A percentile compares a stretch with the other conserved stretches of the same genome.
phyloP scores from a whole-genome alignment of 129 eudicot genomes.

The Gnaphalium uliginosum region DNA sequence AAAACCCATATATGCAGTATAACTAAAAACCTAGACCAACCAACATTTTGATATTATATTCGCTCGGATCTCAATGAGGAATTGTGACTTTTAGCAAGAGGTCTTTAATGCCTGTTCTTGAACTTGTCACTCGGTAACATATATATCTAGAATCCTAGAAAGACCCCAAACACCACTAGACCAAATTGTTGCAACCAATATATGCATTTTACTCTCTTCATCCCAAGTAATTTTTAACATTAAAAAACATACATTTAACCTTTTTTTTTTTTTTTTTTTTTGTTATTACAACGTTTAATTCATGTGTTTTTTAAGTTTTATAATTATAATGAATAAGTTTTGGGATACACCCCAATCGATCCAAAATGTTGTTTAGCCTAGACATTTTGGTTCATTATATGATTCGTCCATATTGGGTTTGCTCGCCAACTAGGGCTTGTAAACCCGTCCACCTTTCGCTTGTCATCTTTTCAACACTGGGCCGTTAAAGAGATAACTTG shows the following conservation, averaged over 20 bases:
- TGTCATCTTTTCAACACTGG: background rate
- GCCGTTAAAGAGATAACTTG: background rate
- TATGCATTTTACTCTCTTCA: background rate
- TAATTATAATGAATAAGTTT: too few species aligned
- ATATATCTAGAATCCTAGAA: constrained; percentile 1
- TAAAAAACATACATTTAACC: too few species aligned
- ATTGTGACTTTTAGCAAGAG: constrained; percentile 13
- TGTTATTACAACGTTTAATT: too few species aligned
- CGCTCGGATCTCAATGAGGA: constrained; percentile 20
- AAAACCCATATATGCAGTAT: too few species aligned
- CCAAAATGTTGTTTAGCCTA: background rate
- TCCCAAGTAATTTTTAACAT: too few species aligned
- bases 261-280: too few species aligned
- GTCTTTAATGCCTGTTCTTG: constrained; percentile 12
- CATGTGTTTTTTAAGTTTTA: too few species aligned
- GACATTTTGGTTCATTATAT: background rate
- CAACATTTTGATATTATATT: constrained; percentile 16
- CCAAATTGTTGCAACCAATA: background rate
- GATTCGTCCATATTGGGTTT: too few species aligned
- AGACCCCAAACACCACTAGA: background rate
- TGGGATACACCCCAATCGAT: too few species aligned
- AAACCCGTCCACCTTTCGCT: background rate
- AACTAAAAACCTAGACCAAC: background rate
- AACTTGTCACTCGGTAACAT: constrained; percentile 5
- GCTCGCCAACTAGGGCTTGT: background rate